Evolutionary conservation across 805 yeast species (phyloP), one percentile per base, ranked within the genome.

Genomic region (Ogataea philodendri): DNA sequence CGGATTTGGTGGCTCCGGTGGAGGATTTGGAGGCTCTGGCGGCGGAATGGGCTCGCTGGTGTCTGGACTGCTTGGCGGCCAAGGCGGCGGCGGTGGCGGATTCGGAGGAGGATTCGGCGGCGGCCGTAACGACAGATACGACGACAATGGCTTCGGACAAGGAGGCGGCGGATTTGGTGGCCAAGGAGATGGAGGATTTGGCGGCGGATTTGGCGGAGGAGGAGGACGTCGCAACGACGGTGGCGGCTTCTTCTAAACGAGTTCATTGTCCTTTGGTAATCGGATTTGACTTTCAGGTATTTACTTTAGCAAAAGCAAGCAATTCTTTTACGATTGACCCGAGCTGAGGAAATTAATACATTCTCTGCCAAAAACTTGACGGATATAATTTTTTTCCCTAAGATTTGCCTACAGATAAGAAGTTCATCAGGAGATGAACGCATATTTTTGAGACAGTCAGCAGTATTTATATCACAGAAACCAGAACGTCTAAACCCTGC

Each of bases 141-240:
- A 30, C 15, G 20, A 24, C 21, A 10, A 30, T 9, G 18, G 34
- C 10, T 22, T n/a, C 9, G 26, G 26, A n/a, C 21, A 15, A 24
- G 32, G 21, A 16, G 14, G 11, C 14, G 26, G 29, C 5, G 29
- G 29, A 9, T 17, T 16, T 18, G 30, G 23, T 28, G 32, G 44
- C 9, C 37, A 26, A 17, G 39, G 39, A 15, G 37, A 39, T 8
- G 23, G 18, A 16, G 37, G n/a, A n/a, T n/a, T n/a, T 28, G 32
- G 44, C 9, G 35, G 24, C 15, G 39, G 39, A 15, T 35, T 39
- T 8, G 23, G 18, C 17, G 37, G 27, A 26, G 43, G 53, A 24
- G 41, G 39, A 13, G 35, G 37, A 18, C 36, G 35, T 15, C 25
- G 26, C 10, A 29, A 36, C 9, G 35, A 29, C 2, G 32, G 28